Percentiles rank a stretch among this genome's conserved stretches.
These are phyloP conservation scores for Chaetothyriales sp. DNA, from an alignment of 2,329 filamentous ascomycete genomes.

Conservation along the genomic window DNA sequence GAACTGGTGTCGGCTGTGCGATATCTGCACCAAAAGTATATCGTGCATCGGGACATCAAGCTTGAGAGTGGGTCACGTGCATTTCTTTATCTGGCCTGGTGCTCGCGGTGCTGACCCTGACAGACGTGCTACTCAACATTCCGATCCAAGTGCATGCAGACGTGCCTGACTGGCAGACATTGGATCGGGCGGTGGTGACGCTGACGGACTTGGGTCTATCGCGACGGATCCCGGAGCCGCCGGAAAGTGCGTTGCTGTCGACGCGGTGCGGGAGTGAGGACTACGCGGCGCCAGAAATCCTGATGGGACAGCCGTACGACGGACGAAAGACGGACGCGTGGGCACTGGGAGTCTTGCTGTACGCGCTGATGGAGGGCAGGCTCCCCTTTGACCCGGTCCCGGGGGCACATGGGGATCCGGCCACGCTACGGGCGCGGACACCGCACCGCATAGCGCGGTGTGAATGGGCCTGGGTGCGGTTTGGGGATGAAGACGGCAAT, in stretches of 20 bases:
- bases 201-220: constrained; percentile 87
- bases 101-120: constrained; percentile 11
- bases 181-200: constrained; percentile 72
- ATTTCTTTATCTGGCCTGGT: constrained; percentile 2
- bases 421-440: constrained; percentile 64
- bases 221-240: constrained; percentile 57
- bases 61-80: constrained; percentile 63
- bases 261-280: constrained; percentile 93
- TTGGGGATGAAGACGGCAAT: constrained; percentile 69
- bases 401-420: constrained; percentile 55
- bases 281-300: constrained; percentile 90
- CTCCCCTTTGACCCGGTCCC: constrained; percentile 86
- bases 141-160: constrained; percentile 53
- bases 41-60: constrained; percentile 96
- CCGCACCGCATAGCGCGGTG: constrained; percentile 90
- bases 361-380: constrained; percentile 83
- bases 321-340: constrained; percentile 85
- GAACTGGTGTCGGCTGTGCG: constrained; percentile 74
- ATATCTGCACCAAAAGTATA: constrained; percentile 72
- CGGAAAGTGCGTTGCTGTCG: constrained; percentile 73
- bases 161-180: constrained; percentile 54
- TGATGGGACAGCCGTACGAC: constrained; percentile 90
- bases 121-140: constrained; percentile 85
- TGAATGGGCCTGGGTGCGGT: constrained; percentile 90
- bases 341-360: constrained; percentile 86